phyloP scores from a whole-genome alignment of 2,329 filamentous ascomycete genomes.

The Geosmithia putterillii region DNA sequence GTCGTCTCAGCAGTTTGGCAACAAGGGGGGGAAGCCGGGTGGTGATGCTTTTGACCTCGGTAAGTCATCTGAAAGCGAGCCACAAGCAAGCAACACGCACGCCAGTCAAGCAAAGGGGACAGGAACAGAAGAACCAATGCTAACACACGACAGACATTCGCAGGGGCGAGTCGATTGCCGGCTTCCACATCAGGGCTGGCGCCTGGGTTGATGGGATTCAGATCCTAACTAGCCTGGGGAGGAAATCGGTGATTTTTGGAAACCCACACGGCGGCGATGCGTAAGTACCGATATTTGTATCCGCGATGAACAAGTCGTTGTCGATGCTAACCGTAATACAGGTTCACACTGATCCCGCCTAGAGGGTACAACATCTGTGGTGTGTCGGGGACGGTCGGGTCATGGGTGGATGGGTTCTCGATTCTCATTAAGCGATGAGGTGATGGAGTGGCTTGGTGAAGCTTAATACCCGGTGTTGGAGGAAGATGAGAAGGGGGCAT shows the following conservation, averaged over 20 bases:
- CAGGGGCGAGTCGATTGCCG: constrained; percentile 74
- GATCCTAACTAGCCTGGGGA: constrained; percentile 78
- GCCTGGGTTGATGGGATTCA: constrained; percentile 81
- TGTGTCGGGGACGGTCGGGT: constrained; percentile 66
- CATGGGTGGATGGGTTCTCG: constrained; percentile 78
- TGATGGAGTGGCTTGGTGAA: no score
- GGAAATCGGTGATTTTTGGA: constrained; percentile 75
- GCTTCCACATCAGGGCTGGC: constrained; percentile 72
- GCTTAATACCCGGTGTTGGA: no score
- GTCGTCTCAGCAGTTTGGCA: constrained; percentile 77
- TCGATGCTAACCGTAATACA: constrained; percentile 20
- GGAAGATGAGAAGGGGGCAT: no score
- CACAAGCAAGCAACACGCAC: no score
- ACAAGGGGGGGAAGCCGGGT: constrained; percentile 55
- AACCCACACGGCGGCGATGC: constrained; percentile 67
- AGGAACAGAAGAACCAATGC: no score
- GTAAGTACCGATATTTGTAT: no score
- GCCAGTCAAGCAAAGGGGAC: no score
- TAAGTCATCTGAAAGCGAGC: constrained; percentile 25
- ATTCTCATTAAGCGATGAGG: constrained; percentile 46
- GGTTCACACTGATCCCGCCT: constrained; percentile 79
- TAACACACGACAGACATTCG: constrained; percentile 49
- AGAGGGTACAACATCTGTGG: constrained; percentile 82
- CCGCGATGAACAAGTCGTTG: not conserved
- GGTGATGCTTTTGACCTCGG: constrained; percentile 68